Evolutionary conservation across 208 protist genomes (phyloP).

Genomic region (Eutreptiella sp.): DNA sequence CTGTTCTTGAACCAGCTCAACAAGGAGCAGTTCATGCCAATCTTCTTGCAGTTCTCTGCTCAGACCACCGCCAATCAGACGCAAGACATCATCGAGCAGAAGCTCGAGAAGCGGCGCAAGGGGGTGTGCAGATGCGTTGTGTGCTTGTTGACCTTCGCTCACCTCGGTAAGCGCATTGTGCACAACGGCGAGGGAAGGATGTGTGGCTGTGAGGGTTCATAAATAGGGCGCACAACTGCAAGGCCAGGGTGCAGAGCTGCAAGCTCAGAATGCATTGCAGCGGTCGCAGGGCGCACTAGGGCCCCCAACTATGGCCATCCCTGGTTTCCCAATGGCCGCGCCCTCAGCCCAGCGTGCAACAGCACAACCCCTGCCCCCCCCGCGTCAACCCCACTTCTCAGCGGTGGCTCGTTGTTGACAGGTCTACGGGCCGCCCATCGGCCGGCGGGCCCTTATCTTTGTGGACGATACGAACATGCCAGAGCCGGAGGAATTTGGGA

Average conservation of each 20-base stretch:
- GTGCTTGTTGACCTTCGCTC: slow-evolving; percentile 30
- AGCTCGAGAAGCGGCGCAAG: slow-evolving; percentile 85
- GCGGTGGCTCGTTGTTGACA: too few relatives aligned
- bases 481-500: slow-evolving; percentile 85
- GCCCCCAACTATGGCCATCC: too few relatives aligned
- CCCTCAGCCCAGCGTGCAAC: too few relatives aligned
- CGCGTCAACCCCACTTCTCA: too few relatives aligned
- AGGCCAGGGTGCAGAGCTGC: too few relatives aligned
- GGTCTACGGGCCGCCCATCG: slow-evolving; percentile 86
- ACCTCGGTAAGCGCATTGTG: slow-evolving; percentile 42
- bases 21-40: slow-evolving; percentile 67
- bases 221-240: too few relatives aligned
- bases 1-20: slow-evolving; percentile 60
- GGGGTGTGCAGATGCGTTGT: too few relatives aligned
- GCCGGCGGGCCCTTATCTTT: slow-evolving; percentile 87
- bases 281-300: too few relatives aligned
- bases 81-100: slow-evolving; percentile 86
- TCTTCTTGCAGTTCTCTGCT: slow-evolving; percentile 89
- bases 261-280: too few relatives aligned
- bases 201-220: too few relatives aligned
- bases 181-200: slow-evolving; percentile 42
- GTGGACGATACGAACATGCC: slow-evolving; percentile 94
- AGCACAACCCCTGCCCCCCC: too few relatives aligned
- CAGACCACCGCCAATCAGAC: slow-evolving; percentile 79
- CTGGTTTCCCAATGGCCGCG: too few relatives aligned